A percentile compares a stretch with the other conserved stretches of the same genome.
These are phyloP conservation scores for Ogataea parapolymorpha DNA, from an alignment of 805 yeast species.

Conservation along the genomic window DNA sequence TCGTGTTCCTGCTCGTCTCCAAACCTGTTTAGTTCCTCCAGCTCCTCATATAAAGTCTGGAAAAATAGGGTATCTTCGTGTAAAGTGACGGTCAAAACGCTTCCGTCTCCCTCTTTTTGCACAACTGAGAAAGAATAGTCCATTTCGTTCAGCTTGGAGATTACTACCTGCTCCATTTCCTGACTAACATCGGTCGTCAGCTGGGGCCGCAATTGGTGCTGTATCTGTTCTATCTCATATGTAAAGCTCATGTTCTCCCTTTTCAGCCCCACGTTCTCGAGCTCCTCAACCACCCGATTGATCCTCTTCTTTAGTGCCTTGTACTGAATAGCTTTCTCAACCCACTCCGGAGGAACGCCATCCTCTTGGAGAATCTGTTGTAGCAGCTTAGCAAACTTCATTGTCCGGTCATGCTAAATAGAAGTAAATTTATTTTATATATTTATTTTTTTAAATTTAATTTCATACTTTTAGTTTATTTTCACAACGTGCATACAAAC, in stretches of 20 bases:
- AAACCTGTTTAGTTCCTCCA: constrained; percentile 46
- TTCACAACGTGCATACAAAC: constrained; percentile 3
- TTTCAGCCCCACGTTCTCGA: constrained; percentile 54
- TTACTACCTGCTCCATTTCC: constrained; percentile 16
- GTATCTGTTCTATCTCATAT: constrained; percentile 21
- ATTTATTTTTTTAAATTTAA: background rate
- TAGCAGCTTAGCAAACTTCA: constrained; percentile 76
- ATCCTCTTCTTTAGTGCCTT: constrained; percentile 68
- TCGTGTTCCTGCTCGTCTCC: constrained; percentile 40
- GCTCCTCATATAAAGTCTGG: constrained; percentile 52
- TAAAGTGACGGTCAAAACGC: constrained; percentile 36
- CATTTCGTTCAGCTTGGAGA: constrained; percentile 16
- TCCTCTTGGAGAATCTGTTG: constrained; percentile 61
- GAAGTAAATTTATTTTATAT: background rate
- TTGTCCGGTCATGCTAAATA: constrained; percentile 22
- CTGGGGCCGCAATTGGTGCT: constrained; percentile 22
- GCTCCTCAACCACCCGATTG: constrained; percentile 60
- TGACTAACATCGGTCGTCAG: constrained; percentile 26
- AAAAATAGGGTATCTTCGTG: constrained; percentile 60
- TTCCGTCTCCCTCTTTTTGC: constrained; percentile 15
- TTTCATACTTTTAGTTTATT: constrained; percentile 1
- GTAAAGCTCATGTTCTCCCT: constrained; percentile 35
- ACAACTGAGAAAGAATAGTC: constrained; percentile 17
- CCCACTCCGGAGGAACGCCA: constrained; percentile 66
- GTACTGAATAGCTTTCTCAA: constrained; percentile 65